Evolutionary conservation across 495 filamentous ascomycete species (phyloP).

Genomic region (Hypoxylon fuscum): DNA sequence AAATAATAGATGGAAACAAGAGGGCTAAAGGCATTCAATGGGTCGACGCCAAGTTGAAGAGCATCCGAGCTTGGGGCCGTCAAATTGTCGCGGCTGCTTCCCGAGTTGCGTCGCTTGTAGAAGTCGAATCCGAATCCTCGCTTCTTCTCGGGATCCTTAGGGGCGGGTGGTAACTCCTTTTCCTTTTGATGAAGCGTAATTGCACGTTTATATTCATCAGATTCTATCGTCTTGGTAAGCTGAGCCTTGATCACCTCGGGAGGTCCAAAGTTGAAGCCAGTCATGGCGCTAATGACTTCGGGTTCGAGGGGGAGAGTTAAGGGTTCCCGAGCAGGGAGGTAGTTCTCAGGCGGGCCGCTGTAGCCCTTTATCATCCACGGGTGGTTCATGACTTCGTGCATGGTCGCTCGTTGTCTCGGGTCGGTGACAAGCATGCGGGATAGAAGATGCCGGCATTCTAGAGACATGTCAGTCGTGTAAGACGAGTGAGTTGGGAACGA

Average conservation of each 20-base stretch:
- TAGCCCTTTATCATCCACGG: slow-evolving; percentile 98
- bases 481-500: neutral
- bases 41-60: slow-evolving; percentile 83
- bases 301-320: slow-evolving; percentile 84
- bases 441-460: slow-evolving; percentile 94
- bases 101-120: slow-evolving; percentile 92
- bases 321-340: slow-evolving; percentile 84
- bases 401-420: slow-evolving; percentile 82
- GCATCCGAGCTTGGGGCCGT: slow-evolving; percentile 86
- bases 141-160: slow-evolving; percentile 79
- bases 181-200: slow-evolving; percentile 68
- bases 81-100: slow-evolving; percentile 86
- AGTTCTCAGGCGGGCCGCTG: slow-evolving; percentile 85
- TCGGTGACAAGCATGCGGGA: slow-evolving; percentile 97
- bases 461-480: slow-evolving; percentile 42
- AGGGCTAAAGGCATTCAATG: slow-evolving; percentile 92
- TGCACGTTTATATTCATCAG: slow-evolving; percentile 89
- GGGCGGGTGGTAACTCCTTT: slow-evolving; percentile 69
- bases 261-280: slow-evolving; percentile 95
- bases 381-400: slow-evolving; percentile 94
- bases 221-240: slow-evolving; percentile 84
- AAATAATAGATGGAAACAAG: slow-evolving; percentile 95
- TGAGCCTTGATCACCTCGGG: slow-evolving; percentile 82
- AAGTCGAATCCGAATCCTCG: slow-evolving; percentile 93
- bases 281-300: slow-evolving; percentile 89